Base-by-base conservation (phyloP, 2,329 filamentous ascomycete species). In the Bipolaris gigantea region DNA sequence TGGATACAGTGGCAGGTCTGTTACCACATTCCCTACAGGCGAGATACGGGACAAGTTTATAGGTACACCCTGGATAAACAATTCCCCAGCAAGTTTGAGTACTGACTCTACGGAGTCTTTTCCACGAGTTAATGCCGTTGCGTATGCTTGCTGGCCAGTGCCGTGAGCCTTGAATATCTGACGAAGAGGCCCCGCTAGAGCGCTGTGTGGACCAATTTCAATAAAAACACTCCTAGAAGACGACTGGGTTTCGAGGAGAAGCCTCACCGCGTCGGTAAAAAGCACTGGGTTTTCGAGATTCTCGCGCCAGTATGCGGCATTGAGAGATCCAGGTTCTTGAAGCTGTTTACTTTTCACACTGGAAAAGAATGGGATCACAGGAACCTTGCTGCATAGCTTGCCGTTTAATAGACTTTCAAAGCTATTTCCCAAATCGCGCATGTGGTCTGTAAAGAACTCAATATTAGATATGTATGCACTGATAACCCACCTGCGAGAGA, bases 1-100 rank as follows among this genome's bases (percentile, higher is more conserved):
- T 5, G 60, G 53, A 36, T 73, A 74, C 2, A 49, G 47, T 3
- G 70, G 69, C 0, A 72, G 62, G 19, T 48, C 35, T 6, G 34
- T 36, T 5, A 36, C 34, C 8, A 36, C 34, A 9, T 36, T 36
- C 8, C 34, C n/a, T 5, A n/a, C n/a, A n/a, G n/a, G 15, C 8
- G 34, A 36, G 16, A 36, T 16, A 16, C 34, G 34, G 16, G n/a
- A 36, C 34, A 36, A 36, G 15, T 9, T 16, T 8, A 36, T 15
- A 15, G 36, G 8, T 5, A 47, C 23, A 19, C 19, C 10, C 3
- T 30, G 4, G 3, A n/a, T 3, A 6, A 21, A 48, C 2, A 48
- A 35, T 2, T 18, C 15, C 2, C 46, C 46, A 13, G 38, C 13
- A 15, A 27, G 25, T 8, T 6, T 15, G 5, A 27, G 15, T 13